A percentile compares a stretch with the other conserved stretches of the same genome.
Conservation (phyloP, 805 yeast species). For the Wickerhamomyces bovis region DNA sequence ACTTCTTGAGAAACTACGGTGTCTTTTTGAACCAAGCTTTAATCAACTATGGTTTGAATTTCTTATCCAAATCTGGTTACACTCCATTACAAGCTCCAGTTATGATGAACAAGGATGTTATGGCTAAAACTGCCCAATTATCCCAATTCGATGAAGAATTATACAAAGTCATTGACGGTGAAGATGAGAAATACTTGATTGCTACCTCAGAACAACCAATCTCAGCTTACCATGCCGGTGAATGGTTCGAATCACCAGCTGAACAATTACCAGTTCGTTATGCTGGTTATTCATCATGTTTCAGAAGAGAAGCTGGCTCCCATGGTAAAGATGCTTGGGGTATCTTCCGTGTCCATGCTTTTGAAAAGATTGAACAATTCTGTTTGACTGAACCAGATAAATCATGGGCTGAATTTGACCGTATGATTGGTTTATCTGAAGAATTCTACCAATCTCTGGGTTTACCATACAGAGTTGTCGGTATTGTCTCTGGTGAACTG, state of each 20-base stretch:
- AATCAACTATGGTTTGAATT: constrained; percentile 89
- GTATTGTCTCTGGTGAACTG: constrained; percentile 96
- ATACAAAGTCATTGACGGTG: constrained; percentile 95
- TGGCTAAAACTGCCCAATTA: constrained; percentile 99
- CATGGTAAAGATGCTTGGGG: constrained; percentile 99
- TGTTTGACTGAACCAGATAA: constrained; percentile 94
- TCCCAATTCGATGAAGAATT: constrained; percentile 97
- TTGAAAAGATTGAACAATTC: constrained; percentile 97
- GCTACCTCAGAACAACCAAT: constrained; percentile 99
- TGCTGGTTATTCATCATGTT: constrained; percentile 97
- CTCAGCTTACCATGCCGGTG: constrained; percentile 93
- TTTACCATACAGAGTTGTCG: constrained; percentile 94
- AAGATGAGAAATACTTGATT: constrained; percentile 93
- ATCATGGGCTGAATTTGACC: constrained; percentile 96
- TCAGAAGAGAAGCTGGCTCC: constrained; percentile 99
- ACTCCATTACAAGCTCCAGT: constrained; percentile 96
- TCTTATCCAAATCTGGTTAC: constrained; percentile 74
- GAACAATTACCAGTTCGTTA: constrained; percentile 96
- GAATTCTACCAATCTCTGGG: constrained; percentile 89
- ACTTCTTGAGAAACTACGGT: constrained; percentile 90
- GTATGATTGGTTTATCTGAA: constrained; percentile 88
- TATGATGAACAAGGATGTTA: constrained; percentile 98
- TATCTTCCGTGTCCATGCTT: constrained; percentile 97
- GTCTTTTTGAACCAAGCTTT: constrained; percentile 97
- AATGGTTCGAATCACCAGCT: constrained; percentile 96